Evolutionary conservation across 805 yeast genomes (phyloP), one percentile per base, ranked within the genome.

Genomic region (Candida khao-thaluensis): DNA sequence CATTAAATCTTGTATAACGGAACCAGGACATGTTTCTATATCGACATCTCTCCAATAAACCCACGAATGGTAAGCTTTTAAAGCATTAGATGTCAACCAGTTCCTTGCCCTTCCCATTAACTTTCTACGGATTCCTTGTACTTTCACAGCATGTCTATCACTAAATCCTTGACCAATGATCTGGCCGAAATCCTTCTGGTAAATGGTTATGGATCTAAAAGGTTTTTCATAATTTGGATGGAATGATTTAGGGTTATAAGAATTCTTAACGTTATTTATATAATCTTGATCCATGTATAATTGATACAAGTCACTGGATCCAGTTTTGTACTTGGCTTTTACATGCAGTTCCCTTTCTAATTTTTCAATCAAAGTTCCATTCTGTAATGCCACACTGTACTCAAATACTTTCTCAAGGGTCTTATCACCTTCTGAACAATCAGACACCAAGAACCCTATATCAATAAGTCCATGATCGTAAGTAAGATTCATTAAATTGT

Each of bases 11-110:
- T 85, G 81, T 44, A 85, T 76, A 35, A 85, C 82, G 29, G 81
- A 71, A 5, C 87, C 88, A 0, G 91, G 90, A 49, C 85, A 79
- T n/a, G 84, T 71, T 54, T 85, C 95, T 36, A 85, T 80, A 54
- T 85, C 95, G 1, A 79, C 93, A 59, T 85, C 95, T 66, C 95
- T 72, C 95, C 95, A 85, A 56, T 85, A 85, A 9, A 85, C 91
- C 95, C 95, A 85, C 1, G 91, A 83, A 59, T 85, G 95, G 53
- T 85, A 82, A 3, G 95, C 88, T 53, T 82, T 78, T 42, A 85
- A 66, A 0, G 93, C 86, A 30, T 76, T 76, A 1, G 85, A 73
- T 5, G 86, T 75, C 33, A 85, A 64, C 95, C 95, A 85, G 55
- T 85, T 85, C 61, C 95, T 71, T 2, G 95, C 93, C 42, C 91